Evolutionary conservation across 2,329 filamentous ascomycete species (phyloP).

Genomic region (Neofusicoccum ribis): DNA sequence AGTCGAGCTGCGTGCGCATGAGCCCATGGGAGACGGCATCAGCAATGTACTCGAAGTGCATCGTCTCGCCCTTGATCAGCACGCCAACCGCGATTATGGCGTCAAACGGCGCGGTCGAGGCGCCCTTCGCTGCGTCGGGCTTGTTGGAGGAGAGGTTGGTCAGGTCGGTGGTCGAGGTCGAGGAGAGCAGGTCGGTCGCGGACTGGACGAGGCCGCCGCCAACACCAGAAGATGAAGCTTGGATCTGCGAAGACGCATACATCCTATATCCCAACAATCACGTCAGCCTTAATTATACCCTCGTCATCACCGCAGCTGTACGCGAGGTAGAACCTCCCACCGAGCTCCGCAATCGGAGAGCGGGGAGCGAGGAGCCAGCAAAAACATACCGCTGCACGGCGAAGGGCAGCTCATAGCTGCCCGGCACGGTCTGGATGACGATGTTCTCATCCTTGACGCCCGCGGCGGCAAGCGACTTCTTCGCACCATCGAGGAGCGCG

Average conservation of each 20-base stretch:
- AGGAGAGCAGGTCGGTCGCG: conserved; percentile 73
- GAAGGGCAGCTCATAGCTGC: conserved; percentile 91
- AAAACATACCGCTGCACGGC: conserved; percentile 74
- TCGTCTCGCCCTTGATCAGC: conserved; percentile 96
- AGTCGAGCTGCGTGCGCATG: conserved; percentile 92
- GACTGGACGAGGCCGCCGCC: conserved; percentile 60
- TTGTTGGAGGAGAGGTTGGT: conserved; percentile 34
- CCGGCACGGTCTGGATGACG: conserved; percentile 83
- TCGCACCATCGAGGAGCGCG: conserved; percentile 77
- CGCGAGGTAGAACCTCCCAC: not conserved
- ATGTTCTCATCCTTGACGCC: conserved; percentile 90
- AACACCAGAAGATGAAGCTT: conserved; percentile 62
- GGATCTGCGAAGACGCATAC: conserved; percentile 82
- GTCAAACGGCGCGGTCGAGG: conserved; percentile 70
- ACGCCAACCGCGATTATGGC: conserved; percentile 94
- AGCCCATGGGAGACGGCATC: conserved; percentile 87
- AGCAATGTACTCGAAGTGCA: conserved; percentile 99
- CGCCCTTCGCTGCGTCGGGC: conserved; percentile 17
- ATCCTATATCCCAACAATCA: conserved; percentile 53
- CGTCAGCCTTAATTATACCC: too few species aligned
- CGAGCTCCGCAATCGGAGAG: not conserved
- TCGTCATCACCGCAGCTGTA: too few species aligned
- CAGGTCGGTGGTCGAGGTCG: conserved; percentile 58
- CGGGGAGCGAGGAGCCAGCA: not conserved
- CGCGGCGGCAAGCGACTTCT: conserved; percentile 71